Base-by-base conservation (phyloP, 2,329 filamentous ascomycete species). In the Neofusicoccum sp. region DNA sequence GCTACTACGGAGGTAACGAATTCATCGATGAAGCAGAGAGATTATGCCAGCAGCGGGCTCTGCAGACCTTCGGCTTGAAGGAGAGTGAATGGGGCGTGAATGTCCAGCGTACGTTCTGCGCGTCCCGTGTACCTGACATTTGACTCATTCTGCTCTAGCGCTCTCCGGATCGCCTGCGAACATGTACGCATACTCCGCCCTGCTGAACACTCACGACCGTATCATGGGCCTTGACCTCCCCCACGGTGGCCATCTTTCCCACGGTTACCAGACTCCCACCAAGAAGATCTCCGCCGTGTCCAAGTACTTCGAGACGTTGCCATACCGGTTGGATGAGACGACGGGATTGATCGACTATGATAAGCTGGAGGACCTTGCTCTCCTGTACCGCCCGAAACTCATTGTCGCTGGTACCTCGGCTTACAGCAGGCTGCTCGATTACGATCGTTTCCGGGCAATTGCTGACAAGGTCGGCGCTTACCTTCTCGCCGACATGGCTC, bases 1-100 rank as follows among this genome's bases (percentile, higher is more conserved):
- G 95, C 80, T 99, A 99, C 87, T 99, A 99, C 76, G 95, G 95
- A 76, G 95, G 95, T 76, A 99, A 99, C 84, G 91, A 99, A 85
- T 92, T 95, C 86, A 99, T 99, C 71, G 95, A 99, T 80, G 85
- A 92, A 80, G 93, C 97, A 74, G 95, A 99, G 86, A 86, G 91
- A 70, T 90, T 95, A 66, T 99, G 95, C 87, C 95, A 99, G 84
- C 85, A 88, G 79, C 90, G 95, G 81, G 95, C 95, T 69, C 89
- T 99, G 67, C 86, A 92, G 81, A 90, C 93, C 64, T 99, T 98
- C 85, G 86, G 92, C 76, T 82, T 96, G 69, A 91, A 96, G 80
- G 76, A 89, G 16, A 86, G 88, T 70, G 93, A 96, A 84, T 99
- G 95, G 95, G 95, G 95, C 77, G 95, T 99, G 82, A 99, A 99